A percentile compares a stretch with the other conserved stretches of the same genome.
phyloP scores from a whole-genome alignment of 768 basidiomycete species.

The Termitomyces sp. region DNA sequence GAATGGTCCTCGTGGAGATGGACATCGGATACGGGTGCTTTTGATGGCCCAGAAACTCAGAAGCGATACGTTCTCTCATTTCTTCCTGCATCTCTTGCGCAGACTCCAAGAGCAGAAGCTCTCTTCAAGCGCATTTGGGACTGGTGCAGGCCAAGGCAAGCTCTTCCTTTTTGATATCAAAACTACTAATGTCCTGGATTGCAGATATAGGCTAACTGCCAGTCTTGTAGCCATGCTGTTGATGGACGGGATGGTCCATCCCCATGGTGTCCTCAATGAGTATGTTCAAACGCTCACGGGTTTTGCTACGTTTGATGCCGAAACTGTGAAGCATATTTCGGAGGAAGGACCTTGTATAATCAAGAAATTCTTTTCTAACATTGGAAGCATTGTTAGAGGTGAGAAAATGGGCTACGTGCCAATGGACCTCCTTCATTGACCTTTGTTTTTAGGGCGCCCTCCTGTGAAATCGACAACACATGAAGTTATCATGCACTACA shows the following conservation, averaged over 20 bases:
- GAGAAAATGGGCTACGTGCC: background rate
- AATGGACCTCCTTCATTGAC: no score
- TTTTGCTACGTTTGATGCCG: background rate
- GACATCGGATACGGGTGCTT: background rate
- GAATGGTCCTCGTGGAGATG: background rate
- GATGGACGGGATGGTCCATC: background rate
- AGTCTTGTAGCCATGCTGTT: background rate
- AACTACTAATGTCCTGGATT: background rate
- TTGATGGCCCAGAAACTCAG: background rate
- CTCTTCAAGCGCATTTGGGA: background rate
- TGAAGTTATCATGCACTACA: slow-evolving; percentile 3
- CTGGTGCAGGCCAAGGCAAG: slow-evolving; percentile 1
- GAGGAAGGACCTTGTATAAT: background rate
- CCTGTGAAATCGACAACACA: background rate
- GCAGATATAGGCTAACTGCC: background rate
- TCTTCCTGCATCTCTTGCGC: background rate
- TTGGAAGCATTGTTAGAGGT: background rate
- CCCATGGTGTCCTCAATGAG: background rate
- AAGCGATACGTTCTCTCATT: background rate
- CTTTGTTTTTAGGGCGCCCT: background rate
- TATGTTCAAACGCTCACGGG: background rate
- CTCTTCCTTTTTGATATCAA: background rate
- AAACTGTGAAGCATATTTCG: background rate
- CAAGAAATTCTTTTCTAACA: background rate
- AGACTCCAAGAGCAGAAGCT: background rate